Conservation (phyloP, 306 rosid genomes). For the Citrullus amarus region DNA sequence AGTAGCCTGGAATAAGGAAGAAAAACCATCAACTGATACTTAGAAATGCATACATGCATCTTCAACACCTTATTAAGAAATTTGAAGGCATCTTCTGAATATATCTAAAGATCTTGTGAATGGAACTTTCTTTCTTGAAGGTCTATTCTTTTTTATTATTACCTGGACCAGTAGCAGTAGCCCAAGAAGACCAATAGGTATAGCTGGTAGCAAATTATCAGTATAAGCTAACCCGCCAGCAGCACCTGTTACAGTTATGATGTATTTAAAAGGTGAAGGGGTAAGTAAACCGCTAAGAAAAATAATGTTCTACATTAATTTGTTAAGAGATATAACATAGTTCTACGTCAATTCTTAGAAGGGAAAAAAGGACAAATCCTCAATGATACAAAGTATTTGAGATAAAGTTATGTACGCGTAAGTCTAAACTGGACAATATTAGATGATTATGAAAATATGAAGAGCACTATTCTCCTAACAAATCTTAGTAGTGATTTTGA, state of each 20-base stretch:
- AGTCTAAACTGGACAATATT: too few relatives aligned
- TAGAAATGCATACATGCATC: not conserved
- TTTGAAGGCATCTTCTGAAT: not conserved
- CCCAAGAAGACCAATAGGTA: conserved; percentile 81
- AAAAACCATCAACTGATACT: not conserved
- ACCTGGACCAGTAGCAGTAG: conserved; percentile 88
- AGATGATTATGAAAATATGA: not conserved
- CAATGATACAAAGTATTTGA: not conserved
- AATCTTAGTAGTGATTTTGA: not conserved
- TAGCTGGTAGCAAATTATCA: conserved; percentile 63
- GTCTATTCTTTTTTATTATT: not conserved
- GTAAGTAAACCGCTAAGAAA: not conserved
- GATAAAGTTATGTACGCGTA: not conserved
- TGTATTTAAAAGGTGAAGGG: not conserved
- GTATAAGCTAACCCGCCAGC: conserved; percentile 78
- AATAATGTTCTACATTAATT: not conserved
- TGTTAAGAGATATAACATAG: not conserved
- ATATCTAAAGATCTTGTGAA: not conserved
- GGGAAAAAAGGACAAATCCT: not conserved
- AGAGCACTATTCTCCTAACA: not conserved
- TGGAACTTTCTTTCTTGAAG: not conserved
- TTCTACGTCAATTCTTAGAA: not conserved
- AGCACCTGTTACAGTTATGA: conserved; percentile 39
- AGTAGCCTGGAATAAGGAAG: conserved; percentile 49
- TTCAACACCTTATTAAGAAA: not conserved